Evolutionary conservation across 257 asterid genomes (phyloP).

Genomic region (Solanum sejunctum): DNA sequence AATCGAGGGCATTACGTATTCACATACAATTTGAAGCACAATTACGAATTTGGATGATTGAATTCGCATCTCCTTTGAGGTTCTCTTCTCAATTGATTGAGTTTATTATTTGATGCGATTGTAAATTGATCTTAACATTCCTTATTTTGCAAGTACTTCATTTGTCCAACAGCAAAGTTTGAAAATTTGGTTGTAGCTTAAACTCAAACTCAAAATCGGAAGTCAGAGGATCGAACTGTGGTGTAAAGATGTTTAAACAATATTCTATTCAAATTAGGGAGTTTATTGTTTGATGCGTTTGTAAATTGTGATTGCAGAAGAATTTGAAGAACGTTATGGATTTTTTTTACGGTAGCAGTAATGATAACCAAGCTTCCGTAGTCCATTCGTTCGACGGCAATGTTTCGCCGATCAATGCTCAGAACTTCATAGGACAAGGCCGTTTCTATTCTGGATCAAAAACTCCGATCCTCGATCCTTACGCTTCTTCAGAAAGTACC

Average conservation of each 20-base stretch:
- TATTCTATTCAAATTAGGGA: background rate
- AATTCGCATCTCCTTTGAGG: background rate
- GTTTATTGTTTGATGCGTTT: background rate
- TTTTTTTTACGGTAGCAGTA: slow-evolving; percentile 6
- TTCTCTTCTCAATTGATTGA: background rate
- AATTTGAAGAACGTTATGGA: slow-evolving; percentile 23
- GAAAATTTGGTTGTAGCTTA: background rate
- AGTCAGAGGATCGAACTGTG: background rate
- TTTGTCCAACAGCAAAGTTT: background rate
- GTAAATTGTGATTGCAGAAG: slow-evolving; percentile 15
- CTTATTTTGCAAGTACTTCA: background rate
- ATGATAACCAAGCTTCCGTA: slow-evolving; percentile 24
- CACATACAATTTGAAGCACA: background rate
- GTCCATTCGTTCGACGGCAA: slow-evolving; percentile 19
- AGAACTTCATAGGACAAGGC: slow-evolving; percentile 15
- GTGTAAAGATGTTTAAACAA: background rate
- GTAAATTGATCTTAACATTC: too few species aligned
- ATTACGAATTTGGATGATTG: background rate
- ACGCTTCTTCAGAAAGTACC: slow-evolving; percentile 33
- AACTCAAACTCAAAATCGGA: background rate
- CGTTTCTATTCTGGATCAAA: slow-evolving; percentile 6
- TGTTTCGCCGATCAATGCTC: slow-evolving; percentile 20
- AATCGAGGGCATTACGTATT: background rate
- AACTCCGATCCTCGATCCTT: slow-evolving; percentile 36
- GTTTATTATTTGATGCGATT: background rate